Evolutionary conservation across 257 asterid species (phyloP), one percentile per base, ranked within the genome.

Genomic region (Solanum verrucosum): DNA sequence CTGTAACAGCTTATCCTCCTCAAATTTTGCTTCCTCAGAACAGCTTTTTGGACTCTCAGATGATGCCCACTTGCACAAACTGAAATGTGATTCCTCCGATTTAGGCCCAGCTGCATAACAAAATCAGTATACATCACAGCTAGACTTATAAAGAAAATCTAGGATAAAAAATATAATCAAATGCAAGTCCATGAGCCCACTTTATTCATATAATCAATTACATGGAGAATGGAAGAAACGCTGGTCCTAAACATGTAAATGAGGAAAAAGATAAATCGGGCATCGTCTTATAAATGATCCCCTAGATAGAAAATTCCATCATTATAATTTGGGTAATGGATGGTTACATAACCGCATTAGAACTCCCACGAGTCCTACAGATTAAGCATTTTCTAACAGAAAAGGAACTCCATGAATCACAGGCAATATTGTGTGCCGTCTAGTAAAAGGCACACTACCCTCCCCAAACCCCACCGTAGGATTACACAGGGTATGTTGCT

Each of bases 51-150:
- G 87, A 88, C 88, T 89, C 86, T 90, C 90, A 60, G 94, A 90
- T 20, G 93, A 87, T 40, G 90, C 92, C 99, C 99, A 95, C 90
- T 93, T 94, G 93, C 92, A 87, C 93, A 96, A 88, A 34, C 85
- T 89, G 91, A 96, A 93, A 87, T 37, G 92, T 0, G 95, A 93
- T 67, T 89, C 72, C 83, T 90, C 95, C 13, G 21, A 25, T 34
- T 52, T 65, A 10, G 84, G 78, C 25, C 87, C 92, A 87, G 84
- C 98, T 91, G 89, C 59, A 90, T 12, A 90, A 86, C 10, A 88
- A 10, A 89, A 70, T 85, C 33, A 34, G 63, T 31, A 33, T n/a
- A 37, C 59, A 75, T 75, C 83, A 38, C 4, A 37, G 33, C 33
- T 5, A 20, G 11, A 20, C 29, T 73, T 18, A 18, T 4, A 72